Conservation (phyloP, 1,284 basidiomycete species). For the Wolfiporia cocos region DNA sequence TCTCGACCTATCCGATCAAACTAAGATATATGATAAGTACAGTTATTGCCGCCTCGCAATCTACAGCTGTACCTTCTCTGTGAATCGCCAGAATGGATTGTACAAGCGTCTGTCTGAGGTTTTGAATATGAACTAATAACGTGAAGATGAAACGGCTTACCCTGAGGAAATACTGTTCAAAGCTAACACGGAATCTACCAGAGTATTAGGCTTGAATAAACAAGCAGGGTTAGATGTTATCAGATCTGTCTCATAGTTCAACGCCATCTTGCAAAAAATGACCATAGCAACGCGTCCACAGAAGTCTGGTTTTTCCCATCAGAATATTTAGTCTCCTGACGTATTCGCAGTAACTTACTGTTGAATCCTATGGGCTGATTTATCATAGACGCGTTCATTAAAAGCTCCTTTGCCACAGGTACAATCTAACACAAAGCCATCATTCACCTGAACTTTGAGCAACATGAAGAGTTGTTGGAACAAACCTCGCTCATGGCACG, state of each 20-base stretch:
- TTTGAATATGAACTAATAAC: neutral
- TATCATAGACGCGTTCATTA: neutral
- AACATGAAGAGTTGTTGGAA: neutral
- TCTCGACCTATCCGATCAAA: neutral
- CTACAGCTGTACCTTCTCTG: slow-evolving; percentile 9
- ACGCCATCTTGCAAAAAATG: slow-evolving; percentile 14
- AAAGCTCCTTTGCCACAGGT: neutral
- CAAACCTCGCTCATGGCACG: slow-evolving; percentile 15
- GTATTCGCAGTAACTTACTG: neutral
- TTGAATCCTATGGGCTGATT: neutral
- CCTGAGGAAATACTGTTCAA: neutral
- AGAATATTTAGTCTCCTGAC: neutral
- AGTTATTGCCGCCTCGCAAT: neutral
- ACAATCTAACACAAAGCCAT: neutral
- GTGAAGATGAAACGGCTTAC: neutral
- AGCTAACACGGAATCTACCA: neutral
- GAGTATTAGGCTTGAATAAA: neutral
- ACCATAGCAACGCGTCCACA: slow-evolving; percentile 12
- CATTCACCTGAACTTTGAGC: too few species aligned
- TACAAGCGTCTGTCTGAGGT: slow-evolving; percentile 11
- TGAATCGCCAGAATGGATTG: slow-evolving; percentile 16
- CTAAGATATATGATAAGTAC: neutral
- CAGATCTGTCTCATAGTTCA: slow-evolving; percentile 9
- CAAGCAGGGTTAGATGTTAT: slow-evolving; percentile 2
- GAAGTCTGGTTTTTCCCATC: too few species aligned